A percentile compares a stretch with the other conserved stretches of the same genome.
These are phyloP conservation scores for Chamaecrista fasciculata DNA, from an alignment of 306 rosid species.

Conservation along the genomic window DNA sequence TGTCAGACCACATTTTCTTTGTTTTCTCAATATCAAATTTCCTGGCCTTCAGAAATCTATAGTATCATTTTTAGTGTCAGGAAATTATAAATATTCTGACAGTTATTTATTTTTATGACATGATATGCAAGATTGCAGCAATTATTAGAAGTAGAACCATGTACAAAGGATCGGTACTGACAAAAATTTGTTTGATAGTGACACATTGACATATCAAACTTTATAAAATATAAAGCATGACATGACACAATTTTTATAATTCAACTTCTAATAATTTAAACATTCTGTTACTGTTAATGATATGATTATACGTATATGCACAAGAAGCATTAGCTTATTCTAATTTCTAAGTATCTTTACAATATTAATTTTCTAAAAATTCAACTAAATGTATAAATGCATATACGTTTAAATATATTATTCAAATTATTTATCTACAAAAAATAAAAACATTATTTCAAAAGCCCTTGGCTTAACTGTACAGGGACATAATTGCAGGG, in stretches of 20 bases:
- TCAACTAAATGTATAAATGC: no score
- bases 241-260: not conserved
- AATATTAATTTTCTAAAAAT: no score
- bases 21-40: conserved; percentile 79
- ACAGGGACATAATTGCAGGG: no score
- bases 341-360: no score
- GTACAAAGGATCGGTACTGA: not conserved
- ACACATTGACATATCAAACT: not conserved
- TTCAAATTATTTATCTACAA: not conserved
- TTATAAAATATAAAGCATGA: not conserved
- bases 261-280: not conserved
- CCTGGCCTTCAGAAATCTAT: conserved; percentile 85
- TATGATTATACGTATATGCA: not conserved
- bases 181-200: not conserved
- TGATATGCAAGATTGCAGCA: not conserved
- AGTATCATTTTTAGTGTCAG: not conserved
- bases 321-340: not conserved
- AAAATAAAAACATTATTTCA: no score
- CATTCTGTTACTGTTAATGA: not conserved
- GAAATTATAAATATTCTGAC: not conserved
- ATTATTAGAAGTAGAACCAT: not conserved
- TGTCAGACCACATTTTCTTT: conserved; percentile 93
- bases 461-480: no score
- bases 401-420: not conserved
- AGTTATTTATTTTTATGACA: not conserved